Evolutionary conservation across 1,284 basidiomycete species (phyloP).

Genomic region (Moniliella sp.): DNA sequence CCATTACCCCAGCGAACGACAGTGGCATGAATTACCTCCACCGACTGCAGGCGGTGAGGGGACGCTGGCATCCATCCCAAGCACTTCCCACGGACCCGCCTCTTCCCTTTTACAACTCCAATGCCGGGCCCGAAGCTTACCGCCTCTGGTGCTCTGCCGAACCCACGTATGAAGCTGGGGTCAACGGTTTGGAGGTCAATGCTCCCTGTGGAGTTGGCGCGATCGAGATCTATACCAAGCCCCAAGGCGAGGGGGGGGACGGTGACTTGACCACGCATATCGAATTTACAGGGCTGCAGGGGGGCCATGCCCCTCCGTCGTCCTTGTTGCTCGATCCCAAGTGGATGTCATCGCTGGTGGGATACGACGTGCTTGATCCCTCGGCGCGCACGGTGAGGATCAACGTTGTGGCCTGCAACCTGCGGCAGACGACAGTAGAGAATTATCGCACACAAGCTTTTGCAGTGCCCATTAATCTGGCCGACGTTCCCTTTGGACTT

Average conservation of each 20-base stretch:
- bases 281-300: constrained; percentile 7
- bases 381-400: constrained; percentile 5
- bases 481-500: constrained; percentile 2
- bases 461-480: constrained; percentile 2
- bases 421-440: constrained; percentile 8
- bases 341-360: constrained; percentile 5
- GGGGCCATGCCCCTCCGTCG: constrained; percentile 1
- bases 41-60: constrained; percentile 9
- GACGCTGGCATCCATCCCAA: constrained; percentile 13
- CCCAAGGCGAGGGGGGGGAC: too few relatives aligned
- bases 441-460: constrained; percentile 5
- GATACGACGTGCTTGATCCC: constrained; percentile 7
- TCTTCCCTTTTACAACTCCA: constrained; percentile 3
- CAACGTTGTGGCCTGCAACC: constrained; percentile 10
- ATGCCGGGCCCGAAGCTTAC: constrained; percentile 3
- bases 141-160: constrained; percentile 6
- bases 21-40: constrained; percentile 10
- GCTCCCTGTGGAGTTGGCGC: constrained; percentile 7
- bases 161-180: constrained; percentile 6
- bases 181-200: constrained; percentile 4
- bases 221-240: constrained; percentile 6
- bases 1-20: constrained; percentile 7
- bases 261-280: constrained; percentile 5
- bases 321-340: constrained; percentile 5
- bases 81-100: constrained; percentile 8